Base-by-base conservation (phyloP, 148 eudicot species). In the Camellia granthamiana region DNA sequence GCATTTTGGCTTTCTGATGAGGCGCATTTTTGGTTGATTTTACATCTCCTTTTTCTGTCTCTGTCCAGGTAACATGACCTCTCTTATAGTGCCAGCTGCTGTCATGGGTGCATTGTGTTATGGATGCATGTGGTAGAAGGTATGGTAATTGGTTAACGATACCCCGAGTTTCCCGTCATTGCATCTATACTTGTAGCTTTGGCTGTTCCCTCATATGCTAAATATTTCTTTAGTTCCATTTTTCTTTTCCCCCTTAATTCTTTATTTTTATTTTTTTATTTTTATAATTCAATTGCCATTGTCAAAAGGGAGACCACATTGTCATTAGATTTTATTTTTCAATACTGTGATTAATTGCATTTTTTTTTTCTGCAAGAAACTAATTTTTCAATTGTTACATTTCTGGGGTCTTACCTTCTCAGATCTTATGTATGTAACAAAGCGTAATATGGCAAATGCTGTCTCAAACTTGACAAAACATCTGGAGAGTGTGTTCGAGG, bases 81-180 rank as follows among this genome's bases (percentile, higher is more conserved):
- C 91, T 79, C 81, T 93, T 30, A 79, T 91, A 65, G 82, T 92
- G 81, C 97, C 97, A 54, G 99, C 93, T 84, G 97, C 92, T 68
- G 82, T 94, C 54, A 14, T 92, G 72, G 97, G 99, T 61, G 94
- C 94, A 69, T 13, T 92, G 85, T 93, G 97, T 72, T 95, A 95
- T 84, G 99, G 97, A 71, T 95, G 93, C 85, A 95, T 95, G 97
- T 93, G 97, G 99, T 95, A 94, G 99, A 95, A 95, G 97, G 99
- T 95, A 77, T n/a, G 79, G 54, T 55, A 58, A 70, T 47, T 68
- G 51, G 18, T 78, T 51, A 66, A 46, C 60, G 42, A 14, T 44
- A 38, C n/a, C 38, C n/a, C n/a, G 5, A 5, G 23, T 41, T 52
- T 30, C 16, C 64, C 30, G 47, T 49, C 30, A 42, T 23, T 63